Conservation (phyloP, 345 rosid genomes). For the Capsella bursapastoris region DNA sequence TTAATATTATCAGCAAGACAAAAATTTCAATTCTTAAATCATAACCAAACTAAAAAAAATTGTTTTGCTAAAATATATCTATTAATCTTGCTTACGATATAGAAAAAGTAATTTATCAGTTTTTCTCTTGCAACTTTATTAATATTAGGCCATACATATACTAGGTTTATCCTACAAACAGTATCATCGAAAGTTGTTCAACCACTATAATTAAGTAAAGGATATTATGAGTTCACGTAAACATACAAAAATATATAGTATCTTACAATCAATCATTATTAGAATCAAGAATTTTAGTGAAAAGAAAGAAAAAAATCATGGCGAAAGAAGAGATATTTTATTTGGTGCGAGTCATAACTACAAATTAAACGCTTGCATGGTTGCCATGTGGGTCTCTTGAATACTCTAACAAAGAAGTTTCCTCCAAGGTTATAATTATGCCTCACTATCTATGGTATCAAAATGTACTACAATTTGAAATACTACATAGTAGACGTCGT, state of each 20-base stretch:
- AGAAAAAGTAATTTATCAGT: too few relatives aligned
- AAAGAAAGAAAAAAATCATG: not conserved
- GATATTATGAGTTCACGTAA: not conserved
- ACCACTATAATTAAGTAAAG: not conserved
- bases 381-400: conserved; percentile 41
- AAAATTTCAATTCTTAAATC: too few relatives aligned
- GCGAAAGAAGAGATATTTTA: conserved; percentile 14
- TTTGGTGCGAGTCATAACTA: conserved; percentile 43
- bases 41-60: too few relatives aligned
- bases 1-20: too few relatives aligned
- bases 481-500: conserved; percentile 8
- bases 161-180: not conserved
- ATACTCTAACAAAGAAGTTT: conserved; percentile 15
- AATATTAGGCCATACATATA: too few relatives aligned
- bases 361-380: conserved; percentile 41
- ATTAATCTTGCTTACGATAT: too few relatives aligned
- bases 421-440: conserved; percentile 26
- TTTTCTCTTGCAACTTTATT: not conserved
- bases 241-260: conserved; percentile 12
- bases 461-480: conserved; percentile 12
- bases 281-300: conserved; percentile 17
- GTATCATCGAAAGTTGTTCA: not conserved
- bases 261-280: conserved; percentile 20
- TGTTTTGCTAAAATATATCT: too few relatives aligned
- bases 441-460: conserved; percentile 35